These are phyloP conservation scores for Wickerhamomyces subpelliculosus DNA, from an alignment of 805 yeast genomes.

Conservation along the genomic window DNA sequence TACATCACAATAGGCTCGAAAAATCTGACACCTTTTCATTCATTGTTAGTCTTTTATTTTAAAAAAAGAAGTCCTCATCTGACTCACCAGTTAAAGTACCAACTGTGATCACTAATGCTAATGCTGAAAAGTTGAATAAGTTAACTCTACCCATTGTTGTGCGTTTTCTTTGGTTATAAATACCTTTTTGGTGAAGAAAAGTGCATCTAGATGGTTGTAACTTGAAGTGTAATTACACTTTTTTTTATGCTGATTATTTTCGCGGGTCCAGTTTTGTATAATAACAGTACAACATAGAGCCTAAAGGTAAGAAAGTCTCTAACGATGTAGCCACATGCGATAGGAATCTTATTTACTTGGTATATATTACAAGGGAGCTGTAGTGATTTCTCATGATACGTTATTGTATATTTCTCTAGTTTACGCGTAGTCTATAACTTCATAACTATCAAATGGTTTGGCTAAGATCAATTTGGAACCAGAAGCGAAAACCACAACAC, in stretches of 20 bases:
- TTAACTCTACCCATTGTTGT: slow-evolving; percentile 19
- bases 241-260: too few relatives aligned
- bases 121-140: slow-evolving; percentile 20
- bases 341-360: too few relatives aligned
- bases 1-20: slow-evolving; percentile 70
- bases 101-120: slow-evolving; percentile 21
- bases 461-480: slow-evolving; percentile 17
- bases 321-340: too few relatives aligned
- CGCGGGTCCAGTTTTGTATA: too few relatives aligned
- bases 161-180: not conserved
- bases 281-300: too few relatives aligned
- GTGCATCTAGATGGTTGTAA: too few relatives aligned
- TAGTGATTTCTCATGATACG: too few relatives aligned
- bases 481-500: slow-evolving; percentile 17
- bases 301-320: too few relatives aligned
- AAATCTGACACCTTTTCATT: slow-evolving; percentile 47
- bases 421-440: slow-evolving; percentile 15
- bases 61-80: not conserved
- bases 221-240: too few relatives aligned
- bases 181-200: too few relatives aligned
- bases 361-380: too few relatives aligned
- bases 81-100: slow-evolving; percentile 40
- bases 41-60: slow-evolving; percentile 1
- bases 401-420: too few relatives aligned
- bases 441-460: slow-evolving; percentile 22